These are phyloP conservation scores for Hypoxylon rubiginosum DNA, from an alignment of 2,329 filamentous ascomycete genomes.

Conservation along the genomic window DNA sequence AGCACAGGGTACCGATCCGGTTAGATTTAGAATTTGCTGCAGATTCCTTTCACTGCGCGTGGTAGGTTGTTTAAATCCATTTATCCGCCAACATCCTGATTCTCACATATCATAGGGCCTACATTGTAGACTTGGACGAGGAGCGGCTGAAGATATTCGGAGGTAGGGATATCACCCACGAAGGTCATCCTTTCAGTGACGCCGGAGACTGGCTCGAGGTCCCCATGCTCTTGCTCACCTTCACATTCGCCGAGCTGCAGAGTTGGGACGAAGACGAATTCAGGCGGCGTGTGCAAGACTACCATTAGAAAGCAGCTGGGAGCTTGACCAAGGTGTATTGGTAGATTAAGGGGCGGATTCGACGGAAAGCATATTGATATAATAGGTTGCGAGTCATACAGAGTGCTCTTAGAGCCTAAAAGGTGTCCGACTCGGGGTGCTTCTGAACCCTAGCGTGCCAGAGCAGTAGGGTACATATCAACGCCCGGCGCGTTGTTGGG, in stretches of 20 bases:
- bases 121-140: not conserved
- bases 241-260: not conserved
- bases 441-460: no score
- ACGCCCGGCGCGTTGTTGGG: slow-evolving; percentile 46
- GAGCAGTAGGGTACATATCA: no score
- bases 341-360: no score
- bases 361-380: no score
- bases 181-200: not conserved
- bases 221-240: not conserved
- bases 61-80: not conserved
- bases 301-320: not conserved
- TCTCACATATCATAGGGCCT: not conserved
- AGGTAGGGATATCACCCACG: not conserved
- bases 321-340: no score
- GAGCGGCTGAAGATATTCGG: not conserved
- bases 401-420: no score
- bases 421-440: no score
- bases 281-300: not conserved
- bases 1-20: not conserved
- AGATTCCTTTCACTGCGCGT: not conserved
- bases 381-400: no score
- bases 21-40: not conserved
- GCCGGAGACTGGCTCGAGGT: not conserved
- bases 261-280: not conserved
- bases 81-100: not conserved